Evolutionary conservation across 2,329 filamentous ascomycete genomes (phyloP).

Genomic region (Aspergillus sp.): DNA sequence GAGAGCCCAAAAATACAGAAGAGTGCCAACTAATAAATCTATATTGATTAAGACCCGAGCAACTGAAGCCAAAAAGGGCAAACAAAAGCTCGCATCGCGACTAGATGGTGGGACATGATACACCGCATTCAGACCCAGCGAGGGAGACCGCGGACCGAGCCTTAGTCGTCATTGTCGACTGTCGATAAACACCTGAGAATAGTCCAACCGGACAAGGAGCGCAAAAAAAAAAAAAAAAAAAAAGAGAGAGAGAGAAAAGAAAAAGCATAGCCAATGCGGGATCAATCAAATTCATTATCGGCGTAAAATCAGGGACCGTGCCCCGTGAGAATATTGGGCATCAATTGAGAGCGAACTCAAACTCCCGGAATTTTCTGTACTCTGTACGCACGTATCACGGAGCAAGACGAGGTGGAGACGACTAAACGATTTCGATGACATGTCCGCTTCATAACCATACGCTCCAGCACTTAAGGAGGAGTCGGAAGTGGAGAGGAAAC

Average conservation of each 20-base stretch:
- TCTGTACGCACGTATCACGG: neutral
- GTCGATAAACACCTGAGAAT: neutral
- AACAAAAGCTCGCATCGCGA: neutral
- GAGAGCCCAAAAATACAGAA: neutral
- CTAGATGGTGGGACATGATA: too few relatives aligned
- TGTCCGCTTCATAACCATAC: neutral
- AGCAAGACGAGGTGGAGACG: neutral
- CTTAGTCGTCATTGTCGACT: neutral
- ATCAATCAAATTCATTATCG: neutral
- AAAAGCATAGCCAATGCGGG: neutral
- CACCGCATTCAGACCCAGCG: neutral
- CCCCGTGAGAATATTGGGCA: neutral
- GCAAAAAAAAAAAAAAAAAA: neutral
- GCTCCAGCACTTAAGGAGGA: neutral
- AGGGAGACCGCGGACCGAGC: neutral
- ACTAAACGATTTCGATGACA: neutral
- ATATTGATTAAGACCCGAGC: neutral
- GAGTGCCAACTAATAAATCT: neutral
- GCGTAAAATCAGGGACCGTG: neutral
- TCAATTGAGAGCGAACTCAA: neutral
- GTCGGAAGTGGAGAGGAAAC: neutral
- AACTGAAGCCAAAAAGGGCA: neutral
- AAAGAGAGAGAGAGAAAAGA: too few relatives aligned
- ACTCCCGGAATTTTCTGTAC: neutral
- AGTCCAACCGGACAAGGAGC: neutral